Evolutionary conservation across 768 basidiomycete genomes (phyloP), one percentile per base, ranked within the genome.

Genomic region (Tylopilus vinaceipallidus): DNA sequence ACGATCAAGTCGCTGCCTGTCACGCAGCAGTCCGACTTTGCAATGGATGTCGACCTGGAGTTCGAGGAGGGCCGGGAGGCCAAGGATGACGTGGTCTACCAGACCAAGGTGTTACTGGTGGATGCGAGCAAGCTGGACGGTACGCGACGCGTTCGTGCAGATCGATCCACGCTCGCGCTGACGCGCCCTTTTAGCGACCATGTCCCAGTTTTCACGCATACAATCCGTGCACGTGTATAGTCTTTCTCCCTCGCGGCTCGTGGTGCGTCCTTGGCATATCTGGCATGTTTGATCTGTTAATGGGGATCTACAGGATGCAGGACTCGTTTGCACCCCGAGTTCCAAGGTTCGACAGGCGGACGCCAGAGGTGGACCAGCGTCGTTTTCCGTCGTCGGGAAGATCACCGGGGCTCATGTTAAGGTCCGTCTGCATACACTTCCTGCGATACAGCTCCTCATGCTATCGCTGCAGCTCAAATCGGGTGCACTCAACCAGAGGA

Each of bases 161-260:
- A 17, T 32, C 14, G 29, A 5, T n/a, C 8, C 32, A 9, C 3
- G 14, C 23, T 24, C 16, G 2, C 12, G 16, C 38, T 12, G 16
- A 32, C 3, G 36, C 33, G 6, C 36, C 13, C 27, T 3, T 24
- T 12, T 54, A 88, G 89, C 59, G 47, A 73, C 77, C 0, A 83
- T 77, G 63, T 63, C 72, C 4, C 73, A 75, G 42, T 89, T 84
- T 56, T 56, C 62, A 1, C 74, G 71, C 22, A 56, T 88, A n/a
- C 60, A 74, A 53, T 78, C 78, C 2, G 70, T 83, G 13, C 81
- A 87, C 56, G 67, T 92, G 9, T 91, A 92, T 64, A 81, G 86
- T 59, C 61, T 92, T 26, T 82, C 88, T 0, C 83, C 88, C 1
- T 78, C 82, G 1, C 77, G 74, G 4, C 63, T 91, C 33, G 83